These are phyloP conservation scores for Aulographum hederae DNA, from an alignment of 2,329 filamentous ascomycete species.

Conservation along the genomic window DNA sequence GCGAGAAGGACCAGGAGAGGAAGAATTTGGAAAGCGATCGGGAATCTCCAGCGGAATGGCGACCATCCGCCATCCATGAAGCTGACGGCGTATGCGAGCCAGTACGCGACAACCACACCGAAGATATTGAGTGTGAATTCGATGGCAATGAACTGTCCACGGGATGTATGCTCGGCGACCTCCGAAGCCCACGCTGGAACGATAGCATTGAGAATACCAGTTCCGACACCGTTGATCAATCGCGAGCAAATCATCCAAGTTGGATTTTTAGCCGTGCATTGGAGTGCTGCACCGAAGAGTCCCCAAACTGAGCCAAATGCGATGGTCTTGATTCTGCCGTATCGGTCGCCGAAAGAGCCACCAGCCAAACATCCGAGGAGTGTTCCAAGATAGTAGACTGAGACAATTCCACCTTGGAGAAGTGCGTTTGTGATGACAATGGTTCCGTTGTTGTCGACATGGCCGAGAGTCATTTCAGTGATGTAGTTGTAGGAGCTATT, in stretches of 20 bases:
- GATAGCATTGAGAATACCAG: slow-evolving; percentile 52
- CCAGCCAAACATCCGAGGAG: slow-evolving; percentile 11
- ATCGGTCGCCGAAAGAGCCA: slow-evolving; percentile 11
- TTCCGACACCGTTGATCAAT: slow-evolving; percentile 45
- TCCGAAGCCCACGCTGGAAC: slow-evolving; percentile 56
- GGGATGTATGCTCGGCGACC: slow-evolving; percentile 46
- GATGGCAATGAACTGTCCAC: slow-evolving; percentile 51
- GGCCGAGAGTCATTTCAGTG: slow-evolving; percentile 13
- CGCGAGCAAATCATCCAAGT: slow-evolving; percentile 49
- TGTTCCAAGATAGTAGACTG: slow-evolving; percentile 14
- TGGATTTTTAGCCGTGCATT: slow-evolving; percentile 46
- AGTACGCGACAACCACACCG: slow-evolving; percentile 45
- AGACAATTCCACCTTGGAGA: slow-evolving; percentile 16
- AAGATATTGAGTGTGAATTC: slow-evolving; percentile 61
- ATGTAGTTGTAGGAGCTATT: slow-evolving; percentile 15
- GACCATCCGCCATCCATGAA: slow-evolving; percentile 41
- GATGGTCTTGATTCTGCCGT: slow-evolving; percentile 13
- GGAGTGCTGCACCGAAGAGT: slow-evolving; percentile 37
- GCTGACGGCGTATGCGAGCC: slow-evolving; percentile 33
- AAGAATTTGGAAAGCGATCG: slow-evolving; percentile 51
- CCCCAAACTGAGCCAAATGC: slow-evolving; percentile 11
- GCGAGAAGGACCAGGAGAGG: slow-evolving; percentile 39
- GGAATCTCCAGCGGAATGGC: slow-evolving; percentile 47
- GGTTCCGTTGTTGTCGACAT: slow-evolving; percentile 10
- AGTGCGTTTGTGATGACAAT: slow-evolving; percentile 11